Base-by-base conservation (phyloP, 208 protist genomes). In the Crithidia sp. region DNA sequence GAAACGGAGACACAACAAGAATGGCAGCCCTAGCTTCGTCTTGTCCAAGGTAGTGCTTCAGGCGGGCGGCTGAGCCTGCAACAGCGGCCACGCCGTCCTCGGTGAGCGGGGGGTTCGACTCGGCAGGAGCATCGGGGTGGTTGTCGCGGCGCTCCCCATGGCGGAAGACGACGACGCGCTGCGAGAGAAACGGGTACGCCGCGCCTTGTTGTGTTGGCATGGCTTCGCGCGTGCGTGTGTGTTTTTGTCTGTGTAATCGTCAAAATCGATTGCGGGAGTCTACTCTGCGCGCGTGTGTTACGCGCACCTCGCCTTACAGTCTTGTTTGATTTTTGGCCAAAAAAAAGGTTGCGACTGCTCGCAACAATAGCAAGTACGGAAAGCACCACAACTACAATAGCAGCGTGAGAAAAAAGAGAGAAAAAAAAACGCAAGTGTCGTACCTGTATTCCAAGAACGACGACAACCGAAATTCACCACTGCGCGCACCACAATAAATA, bases 81-180 rank as follows among this genome's bases (percentile, higher is more conserved):
- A 94, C 74, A 2, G 84, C 77, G 2, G 16, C 75, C 12, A 88
- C 81, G 41, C 89, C 91, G 2, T 73, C 54, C 19, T 79, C 52
- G n/a, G 91, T 94, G 9, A 96, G 70, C 4, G 91, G 87, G 10
- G 91, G 91, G 65, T 96, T 80, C 5, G 74, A 78, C 70, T 96
- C 91, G 4, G 81, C 54, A 5, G 77, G 62, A 0, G 87, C 82
- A 43, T 83, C 81, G 5, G 77, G 67, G 10, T 68, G 69, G 40
- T 76, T 81, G 71, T 96, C 91, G 16, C 87, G 64, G n/a, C 91
- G 86, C 76, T 96, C 89, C 9, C 91, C 91, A 55, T 96, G 91
- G 40, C 91, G 91, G 67, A 96, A 76, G 4, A 96, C 83, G 50
- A 96, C 62, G 60, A 96, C 68, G 16, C 77, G 76, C 66, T 90